Conservation (phyloP, 1,284 basidiomycete species). For the Microbotryum intermedium region DNA sequence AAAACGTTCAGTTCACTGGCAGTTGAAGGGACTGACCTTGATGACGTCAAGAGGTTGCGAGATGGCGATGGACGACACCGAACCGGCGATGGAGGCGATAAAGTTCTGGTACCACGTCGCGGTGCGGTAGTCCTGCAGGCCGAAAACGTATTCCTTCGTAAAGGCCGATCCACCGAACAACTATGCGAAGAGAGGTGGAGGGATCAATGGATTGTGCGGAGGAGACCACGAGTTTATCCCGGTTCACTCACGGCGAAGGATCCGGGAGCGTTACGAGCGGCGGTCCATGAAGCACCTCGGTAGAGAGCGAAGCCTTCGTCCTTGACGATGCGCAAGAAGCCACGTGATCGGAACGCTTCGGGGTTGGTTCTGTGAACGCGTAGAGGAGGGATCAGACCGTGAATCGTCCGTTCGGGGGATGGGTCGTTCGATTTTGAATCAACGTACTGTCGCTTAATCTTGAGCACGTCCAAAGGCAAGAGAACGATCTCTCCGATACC, state of each 20-base stretch:
- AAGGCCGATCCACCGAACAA: constrained; percentile 92
- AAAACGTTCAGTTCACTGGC: no score
- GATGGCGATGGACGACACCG: constrained; percentile 84
- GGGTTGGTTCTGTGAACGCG: constrained; percentile 58
- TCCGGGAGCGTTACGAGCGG: constrained; percentile 93
- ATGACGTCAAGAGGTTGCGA: constrained; percentile 92
- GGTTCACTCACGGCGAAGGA: constrained; percentile 68
- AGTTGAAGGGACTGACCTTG: constrained; percentile 53
- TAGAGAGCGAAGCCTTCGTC: constrained; percentile 88
- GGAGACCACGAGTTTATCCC: no score
- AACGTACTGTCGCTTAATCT: constrained; percentile 81
- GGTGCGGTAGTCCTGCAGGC: constrained; percentile 76
- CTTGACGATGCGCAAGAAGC: constrained; percentile 76
- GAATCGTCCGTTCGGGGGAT: neutral
- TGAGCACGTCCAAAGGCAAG: constrained; percentile 88
- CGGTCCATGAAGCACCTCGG: constrained; percentile 98
- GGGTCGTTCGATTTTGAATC: neutral
- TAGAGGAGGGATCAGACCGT: neutral
- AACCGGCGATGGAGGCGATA: constrained; percentile 85
- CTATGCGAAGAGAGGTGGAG: constrained; percentile 41
- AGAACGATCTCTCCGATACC: constrained; percentile 96
- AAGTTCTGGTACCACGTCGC: constrained; percentile 93
- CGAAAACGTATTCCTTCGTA: constrained; percentile 88
- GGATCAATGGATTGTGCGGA: neutral
- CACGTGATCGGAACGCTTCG: constrained; percentile 86